These are phyloP conservation scores for Alternaria arbusti DNA, from an alignment of 2,329 filamentous ascomycete genomes.

Conservation along the genomic window DNA sequence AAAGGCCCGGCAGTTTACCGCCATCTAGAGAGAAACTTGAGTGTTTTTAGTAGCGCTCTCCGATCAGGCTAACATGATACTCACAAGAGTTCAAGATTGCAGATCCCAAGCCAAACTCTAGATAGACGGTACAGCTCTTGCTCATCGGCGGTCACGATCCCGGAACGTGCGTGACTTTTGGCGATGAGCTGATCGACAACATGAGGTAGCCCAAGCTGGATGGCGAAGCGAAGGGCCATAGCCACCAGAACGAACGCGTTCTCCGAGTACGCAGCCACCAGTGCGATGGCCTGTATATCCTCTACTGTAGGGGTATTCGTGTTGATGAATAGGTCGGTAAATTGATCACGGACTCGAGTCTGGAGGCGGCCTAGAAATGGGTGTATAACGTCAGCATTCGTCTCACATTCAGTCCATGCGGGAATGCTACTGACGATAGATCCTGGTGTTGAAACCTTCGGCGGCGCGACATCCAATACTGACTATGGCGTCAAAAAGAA, in stretches of 20 bases:
- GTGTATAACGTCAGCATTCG: background rate
- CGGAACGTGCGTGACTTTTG: slow-evolving; percentile 16
- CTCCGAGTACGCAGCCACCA: slow-evolving; percentile 61
- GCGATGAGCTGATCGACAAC: slow-evolving; percentile 51
- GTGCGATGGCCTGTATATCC: slow-evolving; percentile 59
- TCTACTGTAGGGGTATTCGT: slow-evolving; percentile 53
- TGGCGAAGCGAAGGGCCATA: slow-evolving; percentile 59
- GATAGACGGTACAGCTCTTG: slow-evolving; percentile 44
- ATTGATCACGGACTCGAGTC: slow-evolving; percentile 43
- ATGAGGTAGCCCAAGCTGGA: slow-evolving; percentile 54
- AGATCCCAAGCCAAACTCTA: slow-evolving; percentile 60
- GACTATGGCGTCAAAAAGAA: slow-evolving; percentile 61
- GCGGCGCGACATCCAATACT: slow-evolving; percentile 60
- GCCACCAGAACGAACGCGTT: slow-evolving; percentile 60
- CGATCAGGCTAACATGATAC: background rate
- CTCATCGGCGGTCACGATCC: slow-evolving; percentile 30
- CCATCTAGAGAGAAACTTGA: slow-evolving; percentile 53
- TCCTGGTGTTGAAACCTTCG: slow-evolving; percentile 49
- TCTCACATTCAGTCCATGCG: background rate
- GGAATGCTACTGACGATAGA: slow-evolving; percentile 34
- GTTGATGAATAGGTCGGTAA: slow-evolving; percentile 57
- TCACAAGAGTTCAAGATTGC: slow-evolving; percentile 58
- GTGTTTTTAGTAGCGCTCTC: background rate
- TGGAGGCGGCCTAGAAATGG: slow-evolving; percentile 21
- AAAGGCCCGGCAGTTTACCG: slow-evolving; percentile 53